These are phyloP conservation scores for Eutrema japonicum DNA, from an alignment of 345 rosid species.

Conservation along the genomic window DNA sequence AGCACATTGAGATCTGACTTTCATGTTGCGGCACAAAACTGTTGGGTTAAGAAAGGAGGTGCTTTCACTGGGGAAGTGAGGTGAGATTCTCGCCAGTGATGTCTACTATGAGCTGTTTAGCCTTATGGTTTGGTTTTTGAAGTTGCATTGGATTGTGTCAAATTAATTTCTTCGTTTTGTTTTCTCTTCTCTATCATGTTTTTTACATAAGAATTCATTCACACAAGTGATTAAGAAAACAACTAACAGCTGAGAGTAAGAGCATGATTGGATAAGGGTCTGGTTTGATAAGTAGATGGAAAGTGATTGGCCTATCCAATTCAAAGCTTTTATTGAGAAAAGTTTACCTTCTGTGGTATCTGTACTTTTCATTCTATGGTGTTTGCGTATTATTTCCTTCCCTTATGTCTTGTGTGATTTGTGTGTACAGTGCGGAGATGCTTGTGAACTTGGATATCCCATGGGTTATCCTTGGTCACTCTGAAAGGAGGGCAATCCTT, in stretches of 20 bases:
- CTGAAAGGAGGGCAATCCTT: constrained; percentile 76
- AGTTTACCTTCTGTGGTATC: background rate
- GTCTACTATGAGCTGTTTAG: background rate
- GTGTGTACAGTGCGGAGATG: constrained; percentile 83
- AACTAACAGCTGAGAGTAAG: too few relatives aligned
- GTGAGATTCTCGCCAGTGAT: constrained; percentile 37
- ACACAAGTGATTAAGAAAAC: background rate
- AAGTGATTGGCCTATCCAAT: background rate
- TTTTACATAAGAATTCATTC: background rate
- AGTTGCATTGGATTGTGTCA: background rate
- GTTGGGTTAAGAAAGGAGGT: constrained; percentile 96
- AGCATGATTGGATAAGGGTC: background rate
- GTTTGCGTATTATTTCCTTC: background rate
- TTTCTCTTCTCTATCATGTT: background rate
- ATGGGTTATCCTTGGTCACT: constrained; percentile 97
- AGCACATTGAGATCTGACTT: constrained; percentile 66
- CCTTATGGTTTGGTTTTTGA: background rate
- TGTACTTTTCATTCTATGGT: background rate
- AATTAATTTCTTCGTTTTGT: background rate
- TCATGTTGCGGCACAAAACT: constrained; percentile 89
- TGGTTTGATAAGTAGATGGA: background rate
- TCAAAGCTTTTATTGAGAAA: constrained; percentile 2
- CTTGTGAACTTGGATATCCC: constrained; percentile 75
- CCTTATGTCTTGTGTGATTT: constrained; percentile 11
- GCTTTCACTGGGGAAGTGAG: constrained; percentile 97